These are phyloP conservation scores for Puccinia polysora DNA, from an alignment of 1,284 basidiomycete species.

Conservation along the genomic window DNA sequence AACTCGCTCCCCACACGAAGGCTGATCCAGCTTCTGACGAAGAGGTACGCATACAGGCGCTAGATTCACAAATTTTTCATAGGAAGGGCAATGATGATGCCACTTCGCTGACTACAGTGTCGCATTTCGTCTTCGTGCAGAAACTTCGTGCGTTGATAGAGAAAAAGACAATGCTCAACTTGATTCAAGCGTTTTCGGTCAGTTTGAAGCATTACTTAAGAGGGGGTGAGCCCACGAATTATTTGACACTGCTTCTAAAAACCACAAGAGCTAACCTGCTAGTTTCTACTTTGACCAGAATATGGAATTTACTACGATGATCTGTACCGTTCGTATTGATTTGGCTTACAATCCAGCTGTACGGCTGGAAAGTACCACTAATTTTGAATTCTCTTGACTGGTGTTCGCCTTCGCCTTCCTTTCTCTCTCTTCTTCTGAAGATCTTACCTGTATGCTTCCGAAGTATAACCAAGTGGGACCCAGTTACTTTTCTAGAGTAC, in stretches of 20 bases:
- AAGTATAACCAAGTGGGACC: too few species aligned
- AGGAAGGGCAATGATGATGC: neutral
- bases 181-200: conserved; percentile 5
- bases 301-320: conserved; percentile 3
- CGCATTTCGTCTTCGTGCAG: neutral
- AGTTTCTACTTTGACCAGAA: neutral
- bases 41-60: neutral
- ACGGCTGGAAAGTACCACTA: too few species aligned
- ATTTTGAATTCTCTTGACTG: too few species aligned
- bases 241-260: too few species aligned
- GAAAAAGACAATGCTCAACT: neutral
- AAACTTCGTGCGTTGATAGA: neutral
- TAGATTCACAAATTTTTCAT: too few species aligned
- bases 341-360: too few species aligned
- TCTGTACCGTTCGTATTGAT: neutral
- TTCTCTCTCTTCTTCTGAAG: too few species aligned
- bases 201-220: conserved; percentile 10
- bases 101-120: neutral
- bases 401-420: too few species aligned
- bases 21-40: neutral
- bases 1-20: neutral
- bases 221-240: neutral
- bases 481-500: too few species aligned
- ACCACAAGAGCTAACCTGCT: neutral
- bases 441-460: too few species aligned